Conservation (phyloP, 768 basidiomycete genomes). For the Boletus huronensis region DNA sequence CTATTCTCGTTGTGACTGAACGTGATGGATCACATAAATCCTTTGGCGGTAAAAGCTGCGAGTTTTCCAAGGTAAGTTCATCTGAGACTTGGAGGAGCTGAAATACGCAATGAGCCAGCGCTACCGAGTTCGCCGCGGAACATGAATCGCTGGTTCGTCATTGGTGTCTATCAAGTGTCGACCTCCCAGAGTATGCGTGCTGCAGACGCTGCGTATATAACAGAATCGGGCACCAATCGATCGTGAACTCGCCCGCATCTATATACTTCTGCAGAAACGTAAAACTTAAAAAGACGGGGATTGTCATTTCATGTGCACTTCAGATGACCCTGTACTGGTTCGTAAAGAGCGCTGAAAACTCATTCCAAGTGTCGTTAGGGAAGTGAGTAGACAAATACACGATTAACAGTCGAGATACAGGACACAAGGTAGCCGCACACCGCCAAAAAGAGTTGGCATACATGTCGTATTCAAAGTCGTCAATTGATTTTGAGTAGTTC, state of each 20-base stretch:
- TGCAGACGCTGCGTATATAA: background rate
- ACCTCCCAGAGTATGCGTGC: too few relatives aligned
- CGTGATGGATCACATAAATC: background rate
- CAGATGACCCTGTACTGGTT: background rate
- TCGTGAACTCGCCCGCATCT: background rate
- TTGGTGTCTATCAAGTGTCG: background rate
- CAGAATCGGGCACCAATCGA: background rate
- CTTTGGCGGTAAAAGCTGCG: background rate
- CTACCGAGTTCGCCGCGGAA: background rate
- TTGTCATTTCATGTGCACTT: background rate
- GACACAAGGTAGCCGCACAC: slow-evolving; percentile 23
- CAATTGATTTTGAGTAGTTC: slow-evolving; percentile 72
- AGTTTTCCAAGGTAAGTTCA: background rate
- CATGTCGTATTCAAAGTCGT: slow-evolving; percentile 17
- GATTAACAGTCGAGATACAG: slow-evolving; percentile 22
- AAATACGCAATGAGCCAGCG: too few relatives aligned
- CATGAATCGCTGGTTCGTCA: background rate
- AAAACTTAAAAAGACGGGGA: background rate
- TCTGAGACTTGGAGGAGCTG: background rate
- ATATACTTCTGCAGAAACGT: background rate
- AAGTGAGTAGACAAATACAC: slow-evolving; percentile 14
- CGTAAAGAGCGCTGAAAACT: background rate
- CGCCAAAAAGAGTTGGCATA: slow-evolving; percentile 17
- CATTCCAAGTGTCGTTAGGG: background rate
- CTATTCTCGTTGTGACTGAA: background rate